phyloP scores from a whole-genome alignment of 306 rosid genomes.

The Citrullus colocynthis region DNA sequence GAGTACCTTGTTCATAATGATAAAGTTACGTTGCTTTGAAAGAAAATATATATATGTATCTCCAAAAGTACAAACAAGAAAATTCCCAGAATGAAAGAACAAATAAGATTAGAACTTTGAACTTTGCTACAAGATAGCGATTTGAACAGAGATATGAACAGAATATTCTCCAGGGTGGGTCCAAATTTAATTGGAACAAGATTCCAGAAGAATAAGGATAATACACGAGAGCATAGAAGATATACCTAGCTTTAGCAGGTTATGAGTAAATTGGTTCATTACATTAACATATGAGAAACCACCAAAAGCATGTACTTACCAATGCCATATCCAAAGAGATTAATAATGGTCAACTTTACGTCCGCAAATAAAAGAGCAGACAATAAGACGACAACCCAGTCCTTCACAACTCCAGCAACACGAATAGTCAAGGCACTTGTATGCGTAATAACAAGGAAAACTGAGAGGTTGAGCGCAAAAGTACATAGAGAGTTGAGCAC shows the following conservation, averaged over 20 bases:
- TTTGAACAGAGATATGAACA: not conserved
- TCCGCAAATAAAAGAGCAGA: slow-evolving; percentile 93
- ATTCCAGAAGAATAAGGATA: not conserved
- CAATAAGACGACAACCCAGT: slow-evolving; percentile 91
- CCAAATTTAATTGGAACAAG: not conserved
- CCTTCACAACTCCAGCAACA: slow-evolving; percentile 98
- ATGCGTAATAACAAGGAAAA: slow-evolving; percentile 92
- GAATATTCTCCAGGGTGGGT: not conserved
- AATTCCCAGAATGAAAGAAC: not conserved
- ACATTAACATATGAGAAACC: not conserved
- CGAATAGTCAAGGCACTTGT: slow-evolving; percentile 99
- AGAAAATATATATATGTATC: too few species aligned
- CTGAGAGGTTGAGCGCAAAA: slow-evolving; percentile 91
- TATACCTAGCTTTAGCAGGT: not conserved
- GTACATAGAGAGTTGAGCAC: slow-evolving; percentile 86
- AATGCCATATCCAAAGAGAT: slow-evolving; percentile 83
- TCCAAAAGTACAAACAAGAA: not conserved
- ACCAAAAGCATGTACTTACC: slow-evolving; percentile 39
- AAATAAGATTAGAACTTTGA: not conserved
- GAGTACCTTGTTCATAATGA: not conserved
- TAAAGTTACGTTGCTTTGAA: not conserved
- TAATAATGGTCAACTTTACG: slow-evolving; percentile 78
- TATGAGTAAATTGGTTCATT: not conserved
- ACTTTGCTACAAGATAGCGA: not conserved
- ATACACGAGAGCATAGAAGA: not conserved